Percentiles rank a stretch among this genome's conserved stretches.
phyloP scores from a whole-genome alignment of 139 green algal genomes.

The Chlorella sp. region DNA sequence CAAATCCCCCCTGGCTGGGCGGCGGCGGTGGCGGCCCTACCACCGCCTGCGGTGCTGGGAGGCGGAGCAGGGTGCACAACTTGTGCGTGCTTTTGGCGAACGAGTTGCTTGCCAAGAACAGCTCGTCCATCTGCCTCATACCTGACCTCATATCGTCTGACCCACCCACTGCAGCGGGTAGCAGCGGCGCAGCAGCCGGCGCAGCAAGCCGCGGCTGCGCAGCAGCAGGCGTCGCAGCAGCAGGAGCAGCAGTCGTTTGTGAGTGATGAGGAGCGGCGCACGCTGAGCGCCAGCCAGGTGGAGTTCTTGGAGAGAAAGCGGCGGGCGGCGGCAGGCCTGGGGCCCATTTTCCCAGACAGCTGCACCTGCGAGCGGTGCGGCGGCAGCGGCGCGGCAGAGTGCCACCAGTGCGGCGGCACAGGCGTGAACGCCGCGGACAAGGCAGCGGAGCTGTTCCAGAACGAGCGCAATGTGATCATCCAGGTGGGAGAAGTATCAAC shows the following conservation, averaged over 20 bases:
- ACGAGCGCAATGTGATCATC: background rate
- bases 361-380: constrained; percentile 8
- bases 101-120: no score
- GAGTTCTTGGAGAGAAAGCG: constrained; percentile 45
- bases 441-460: constrained; percentile 28
- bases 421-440: constrained; percentile 25
- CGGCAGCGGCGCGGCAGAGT: constrained; percentile 6
- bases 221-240: background rate
- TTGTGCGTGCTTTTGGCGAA: no score
- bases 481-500: background rate
- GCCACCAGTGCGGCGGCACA: constrained; percentile 32
- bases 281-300: constrained; percentile 9
- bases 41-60: background rate
- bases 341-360: constrained; percentile 29
- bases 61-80: no score
- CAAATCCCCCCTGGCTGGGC: no score
- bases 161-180: background rate
- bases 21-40: background rate
- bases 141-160: background rate
- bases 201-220: background rate
- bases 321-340: constrained; percentile 25
- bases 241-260: background rate
- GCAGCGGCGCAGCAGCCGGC: background rate
- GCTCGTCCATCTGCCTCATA: no score
- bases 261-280: background rate